Evolutionary conservation across 352 stramenopile species (phyloP).

Genomic region (Sclerospora graminicola): DNA sequence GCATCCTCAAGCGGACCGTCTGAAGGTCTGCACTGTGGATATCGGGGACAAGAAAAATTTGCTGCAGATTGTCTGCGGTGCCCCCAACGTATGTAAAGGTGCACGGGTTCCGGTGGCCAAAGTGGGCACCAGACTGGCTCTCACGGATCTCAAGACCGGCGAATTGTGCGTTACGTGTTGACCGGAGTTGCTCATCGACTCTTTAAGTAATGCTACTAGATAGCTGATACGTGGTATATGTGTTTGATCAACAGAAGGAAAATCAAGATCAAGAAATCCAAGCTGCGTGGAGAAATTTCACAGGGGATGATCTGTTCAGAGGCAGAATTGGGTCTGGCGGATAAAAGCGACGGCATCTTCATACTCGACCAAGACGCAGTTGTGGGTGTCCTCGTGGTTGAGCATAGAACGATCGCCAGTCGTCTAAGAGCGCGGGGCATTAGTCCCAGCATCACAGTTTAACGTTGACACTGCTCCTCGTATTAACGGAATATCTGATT

Average conservation of each 20-base stretch:
- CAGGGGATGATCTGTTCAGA: constrained; percentile 81
- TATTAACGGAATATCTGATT: too few species aligned
- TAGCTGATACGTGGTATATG: not conserved
- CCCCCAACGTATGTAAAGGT: constrained; percentile 47
- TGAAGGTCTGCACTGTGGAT: constrained; percentile 62
- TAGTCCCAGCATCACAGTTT: not conserved
- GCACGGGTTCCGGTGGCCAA: constrained; percentile 57
- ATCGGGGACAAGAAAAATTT: constrained; percentile 43
- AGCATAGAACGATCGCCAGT: constrained; percentile 28
- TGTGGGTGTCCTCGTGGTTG: constrained; percentile 38
- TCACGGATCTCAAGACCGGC: constrained; percentile 39
- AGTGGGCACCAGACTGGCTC: constrained; percentile 45
- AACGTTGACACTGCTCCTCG: constrained; percentile 1
- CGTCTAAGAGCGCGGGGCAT: constrained; percentile 21
- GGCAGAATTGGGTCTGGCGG: constrained; percentile 49
- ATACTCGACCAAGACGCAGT: constrained; percentile 47
- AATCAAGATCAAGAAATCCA: constrained; percentile 82
- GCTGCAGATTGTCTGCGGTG: constrained; percentile 72
- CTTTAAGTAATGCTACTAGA: not conserved
- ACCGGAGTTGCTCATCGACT: not conserved
- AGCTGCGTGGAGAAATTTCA: constrained; percentile 64
- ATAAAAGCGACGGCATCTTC: constrained; percentile 58
- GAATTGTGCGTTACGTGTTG: constrained; percentile 33
- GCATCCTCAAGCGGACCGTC: constrained; percentile 51
- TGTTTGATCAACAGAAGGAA: constrained; percentile 31